Conservation (phyloP, 192 early-diverging fungal species). For the Coemansia sp. region DNA sequence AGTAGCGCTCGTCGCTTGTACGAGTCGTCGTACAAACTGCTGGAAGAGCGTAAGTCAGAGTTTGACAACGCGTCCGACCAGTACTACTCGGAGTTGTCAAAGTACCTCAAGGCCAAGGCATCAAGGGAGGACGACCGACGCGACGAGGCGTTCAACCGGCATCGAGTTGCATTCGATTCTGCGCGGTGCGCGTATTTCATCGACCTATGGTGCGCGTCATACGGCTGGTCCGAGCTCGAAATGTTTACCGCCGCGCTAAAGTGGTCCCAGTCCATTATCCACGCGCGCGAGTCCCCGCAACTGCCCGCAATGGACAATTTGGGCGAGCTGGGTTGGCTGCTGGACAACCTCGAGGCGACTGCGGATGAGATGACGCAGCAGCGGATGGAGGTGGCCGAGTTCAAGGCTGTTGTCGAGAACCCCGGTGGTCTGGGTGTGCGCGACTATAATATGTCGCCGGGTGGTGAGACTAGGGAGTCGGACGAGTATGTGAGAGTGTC, state of each 20-base stretch:
- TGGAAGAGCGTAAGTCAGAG: slow-evolving; percentile 45
- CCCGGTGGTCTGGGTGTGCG: slow-evolving; percentile 41
- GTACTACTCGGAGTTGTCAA: slow-evolving; percentile 42
- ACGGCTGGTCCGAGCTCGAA: slow-evolving; percentile 48
- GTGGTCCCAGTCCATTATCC: slow-evolving; percentile 46
- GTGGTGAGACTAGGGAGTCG: slow-evolving; percentile 5
- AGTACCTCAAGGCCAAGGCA: slow-evolving; percentile 35
- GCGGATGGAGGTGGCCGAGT: slow-evolving; percentile 43
- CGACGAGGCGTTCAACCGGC: slow-evolving; percentile 34
- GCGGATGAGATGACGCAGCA: slow-evolving; percentile 41
- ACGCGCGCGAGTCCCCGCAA: slow-evolving; percentile 12
- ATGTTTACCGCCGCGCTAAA: slow-evolving; percentile 46
- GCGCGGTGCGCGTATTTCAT: slow-evolving; percentile 53
- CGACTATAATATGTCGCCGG: slow-evolving; percentile 32
- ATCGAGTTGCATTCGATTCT: slow-evolving; percentile 24
- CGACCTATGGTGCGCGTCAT: slow-evolving; percentile 43
- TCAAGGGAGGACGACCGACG: slow-evolving; percentile 28
- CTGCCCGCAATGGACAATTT: neutral
- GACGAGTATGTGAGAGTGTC: slow-evolving; percentile 50
- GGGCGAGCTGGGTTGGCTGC: slow-evolving; percentile 24
- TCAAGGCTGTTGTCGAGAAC: slow-evolving; percentile 48
- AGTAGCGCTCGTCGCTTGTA: slow-evolving; percentile 28
- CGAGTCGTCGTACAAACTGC: slow-evolving; percentile 31
- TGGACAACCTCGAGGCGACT: slow-evolving; percentile 19
- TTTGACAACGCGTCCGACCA: slow-evolving; percentile 33